Evolutionary conservation across 208 protist species (phyloP).

Genomic region (Crithidia thermophila): DNA sequence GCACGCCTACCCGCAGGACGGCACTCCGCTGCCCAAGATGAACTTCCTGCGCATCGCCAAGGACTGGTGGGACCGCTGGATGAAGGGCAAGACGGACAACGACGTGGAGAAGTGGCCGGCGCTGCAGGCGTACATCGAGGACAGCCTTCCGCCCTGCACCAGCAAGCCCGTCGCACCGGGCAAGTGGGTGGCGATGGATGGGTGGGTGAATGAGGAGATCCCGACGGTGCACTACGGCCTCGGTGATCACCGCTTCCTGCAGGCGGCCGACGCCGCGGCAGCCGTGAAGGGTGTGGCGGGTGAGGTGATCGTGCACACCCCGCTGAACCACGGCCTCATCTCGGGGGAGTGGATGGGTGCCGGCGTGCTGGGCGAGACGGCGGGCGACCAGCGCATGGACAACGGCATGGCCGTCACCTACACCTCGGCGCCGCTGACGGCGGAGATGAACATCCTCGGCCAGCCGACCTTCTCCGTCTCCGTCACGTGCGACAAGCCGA

Average conservation of each 20-base stretch:
- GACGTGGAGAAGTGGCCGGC: conserved; percentile 36
- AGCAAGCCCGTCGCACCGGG: conserved; percentile 46
- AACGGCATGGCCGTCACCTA: conserved; percentile 66
- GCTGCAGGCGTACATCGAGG: conserved; percentile 65
- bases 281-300: not conserved
- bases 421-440: conserved; percentile 35
- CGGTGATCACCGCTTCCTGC: conserved; percentile 9
- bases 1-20: conserved; percentile 71
- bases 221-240: conserved; percentile 25
- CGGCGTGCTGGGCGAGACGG: conserved; percentile 56
- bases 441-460: conserved; percentile 44
- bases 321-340: conserved; percentile 63
- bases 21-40: conserved; percentile 48
- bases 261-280: conserved; percentile 4
- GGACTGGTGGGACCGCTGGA: conserved; percentile 62
- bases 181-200: conserved; percentile 44
- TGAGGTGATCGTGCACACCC: conserved; percentile 48
- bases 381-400: conserved; percentile 68
- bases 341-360: conserved; percentile 69
- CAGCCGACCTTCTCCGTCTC: conserved; percentile 48
- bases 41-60: conserved; percentile 63
- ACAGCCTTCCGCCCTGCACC: conserved; percentile 42
- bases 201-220: conserved; percentile 43
- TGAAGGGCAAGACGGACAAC: conserved; percentile 40
- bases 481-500: conserved; percentile 52